Percentiles rank a stretch among this genome's conserved stretches.
Conservation (phyloP, 1,284 basidiomycete genomes). For the Ganoderma lucidum region DNA sequence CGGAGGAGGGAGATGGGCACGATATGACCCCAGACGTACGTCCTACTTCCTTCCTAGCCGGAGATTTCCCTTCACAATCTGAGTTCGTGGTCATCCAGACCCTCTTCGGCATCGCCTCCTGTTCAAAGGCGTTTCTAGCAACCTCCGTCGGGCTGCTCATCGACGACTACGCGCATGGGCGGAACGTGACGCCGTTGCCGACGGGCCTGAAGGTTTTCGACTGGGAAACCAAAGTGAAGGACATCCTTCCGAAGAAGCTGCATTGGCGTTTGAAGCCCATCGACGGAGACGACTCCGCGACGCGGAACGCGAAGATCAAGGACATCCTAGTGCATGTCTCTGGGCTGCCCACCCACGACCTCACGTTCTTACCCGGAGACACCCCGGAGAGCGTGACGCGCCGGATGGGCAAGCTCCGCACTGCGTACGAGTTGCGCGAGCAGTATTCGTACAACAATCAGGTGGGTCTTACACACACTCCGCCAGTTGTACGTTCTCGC, state of each 20-base stretch:
- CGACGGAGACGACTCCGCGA: conserved; percentile 44
- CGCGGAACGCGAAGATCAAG: conserved; percentile 44
- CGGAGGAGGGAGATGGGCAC: conserved; percentile 38
- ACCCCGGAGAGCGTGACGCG: conserved; percentile 38
- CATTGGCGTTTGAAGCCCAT: conserved; percentile 44
- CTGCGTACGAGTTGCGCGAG: conserved; percentile 50
- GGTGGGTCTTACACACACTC: conserved; percentile 32
- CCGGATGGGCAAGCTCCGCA: conserved; percentile 44
- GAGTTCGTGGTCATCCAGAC: conserved; percentile 38
- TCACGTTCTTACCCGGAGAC: conserved; percentile 42
- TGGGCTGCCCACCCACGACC: conserved; percentile 43
- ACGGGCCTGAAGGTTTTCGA: conserved; percentile 19
- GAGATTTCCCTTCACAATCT: too few species aligned
- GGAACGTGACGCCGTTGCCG: conserved; percentile 33
- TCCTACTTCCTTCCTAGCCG: not conserved
- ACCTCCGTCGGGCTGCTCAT: conserved; percentile 43
- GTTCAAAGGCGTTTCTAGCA: conserved; percentile 51
- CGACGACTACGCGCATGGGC: conserved; percentile 32
- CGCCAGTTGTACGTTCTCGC: not conserved
- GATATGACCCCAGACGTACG: conserved; percentile 40
- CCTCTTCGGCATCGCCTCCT: conserved; percentile 50
- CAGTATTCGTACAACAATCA: conserved; percentile 52
- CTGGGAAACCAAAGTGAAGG: conserved; percentile 47
- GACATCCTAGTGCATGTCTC: conserved; percentile 40
- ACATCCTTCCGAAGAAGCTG: conserved; percentile 47